Base-by-base conservation (phyloP, 2,329 filamentous ascomycete species). In the Colletotrichum trifolii region DNA sequence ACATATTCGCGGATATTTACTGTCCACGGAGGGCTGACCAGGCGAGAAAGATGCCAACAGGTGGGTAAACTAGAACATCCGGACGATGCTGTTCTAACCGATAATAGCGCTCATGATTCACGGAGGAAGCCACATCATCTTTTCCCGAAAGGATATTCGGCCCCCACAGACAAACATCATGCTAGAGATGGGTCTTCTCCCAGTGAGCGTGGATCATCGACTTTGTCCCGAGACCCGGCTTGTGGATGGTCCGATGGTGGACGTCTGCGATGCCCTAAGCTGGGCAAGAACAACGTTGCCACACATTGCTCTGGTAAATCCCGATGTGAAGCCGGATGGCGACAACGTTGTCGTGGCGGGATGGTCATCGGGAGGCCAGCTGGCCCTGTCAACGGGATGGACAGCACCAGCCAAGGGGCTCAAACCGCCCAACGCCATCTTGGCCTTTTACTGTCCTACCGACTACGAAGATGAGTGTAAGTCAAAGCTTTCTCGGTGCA, bases 191-290 rank as follows among this genome's bases (percentile, higher is more conserved):
- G 79, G 81, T 0, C 74, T 85, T 45, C 69, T 85, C 2, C 81
- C 83, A 0, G 70, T 86, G 10, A 83, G 79, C 66, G 54, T 85
- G 0, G 83, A 86, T 68, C 83, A 85, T 64, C 73, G 82, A 0
- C 76, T 86, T 1, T 85, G 83, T 59, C 84, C 84, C 0, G 82
- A 85, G 47, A 73, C 78, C 2, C 79, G 72, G 17, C 68, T 86
- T 3, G 52, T 74, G 2, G 77, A 82, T 1, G 84, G 84, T 0
- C 76, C 84, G 0, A 78, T 86, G 70, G 67, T 68, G 3, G 84
- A 86, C 67, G 74, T 78, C 1, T 70, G 75, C 12, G 79, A 83
- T 65, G 80, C 82, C 1, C 71, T 81, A 1, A 8, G 56, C 0
- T 85, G 82, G 81, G 74, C 75, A 0, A 73, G 77, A 2, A 63